These are phyloP conservation scores for Trichodelitschia bisporula DNA, from an alignment of 495 filamentous ascomycete species.

Conservation along the genomic window DNA sequence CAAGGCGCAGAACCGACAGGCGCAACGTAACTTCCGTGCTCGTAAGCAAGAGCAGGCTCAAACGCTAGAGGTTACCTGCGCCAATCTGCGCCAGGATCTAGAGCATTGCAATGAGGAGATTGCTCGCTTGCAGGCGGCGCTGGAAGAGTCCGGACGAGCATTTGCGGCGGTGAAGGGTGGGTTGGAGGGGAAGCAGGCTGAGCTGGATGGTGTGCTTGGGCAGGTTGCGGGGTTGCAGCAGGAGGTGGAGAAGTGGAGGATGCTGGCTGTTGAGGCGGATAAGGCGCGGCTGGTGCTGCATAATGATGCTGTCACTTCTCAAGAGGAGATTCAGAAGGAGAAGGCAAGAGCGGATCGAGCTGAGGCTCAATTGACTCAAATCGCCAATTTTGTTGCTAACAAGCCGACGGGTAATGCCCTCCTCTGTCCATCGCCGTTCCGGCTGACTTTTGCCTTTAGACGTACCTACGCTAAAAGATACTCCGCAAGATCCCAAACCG, in stretches of 20 bases:
- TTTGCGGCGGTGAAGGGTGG: background rate
- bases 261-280: background rate
- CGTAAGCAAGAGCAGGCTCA: constrained; percentile 5
- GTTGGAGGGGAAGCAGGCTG: background rate
- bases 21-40: constrained; percentile 8
- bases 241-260: background rate
- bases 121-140: background rate
- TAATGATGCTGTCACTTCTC: no score
- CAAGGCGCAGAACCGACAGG: constrained; percentile 11
- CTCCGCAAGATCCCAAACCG: background rate
- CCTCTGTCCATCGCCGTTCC: no score
- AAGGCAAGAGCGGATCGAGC: background rate
- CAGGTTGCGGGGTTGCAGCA: background rate
- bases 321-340: background rate
- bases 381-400: background rate
- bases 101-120: background rate
- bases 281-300: no score
- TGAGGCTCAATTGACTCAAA: background rate
- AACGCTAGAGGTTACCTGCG: background rate
- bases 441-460: background rate
- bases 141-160: background rate
- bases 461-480: background rate
- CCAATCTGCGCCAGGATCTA: background rate
- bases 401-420: no score
- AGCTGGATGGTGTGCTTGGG: no score